These are phyloP conservation scores for Globisporangium uncinulatum DNA, from an alignment of 352 stramenopile species.

Conservation along the genomic window DNA sequence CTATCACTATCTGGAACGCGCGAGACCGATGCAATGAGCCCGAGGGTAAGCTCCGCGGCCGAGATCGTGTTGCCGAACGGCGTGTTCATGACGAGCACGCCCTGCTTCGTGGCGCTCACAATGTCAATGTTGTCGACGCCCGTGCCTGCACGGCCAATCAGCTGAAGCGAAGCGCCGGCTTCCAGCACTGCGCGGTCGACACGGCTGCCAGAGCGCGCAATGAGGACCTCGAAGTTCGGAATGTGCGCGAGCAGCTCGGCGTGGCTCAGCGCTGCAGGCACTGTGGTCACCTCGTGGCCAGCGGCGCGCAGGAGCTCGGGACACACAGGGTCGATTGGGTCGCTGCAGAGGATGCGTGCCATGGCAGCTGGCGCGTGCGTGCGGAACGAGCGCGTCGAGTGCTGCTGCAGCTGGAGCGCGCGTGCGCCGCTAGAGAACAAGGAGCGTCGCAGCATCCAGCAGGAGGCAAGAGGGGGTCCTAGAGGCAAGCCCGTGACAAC, in stretches of 20 bases:
- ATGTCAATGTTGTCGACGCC: conserved; percentile 95
- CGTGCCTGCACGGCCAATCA: conserved; percentile 89
- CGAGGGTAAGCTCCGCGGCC: conserved; percentile 93
- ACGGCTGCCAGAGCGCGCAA: conserved; percentile 82
- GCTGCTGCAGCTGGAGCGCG: conserved; percentile 22
- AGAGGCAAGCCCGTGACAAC: too few relatives aligned
- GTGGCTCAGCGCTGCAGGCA: conserved; percentile 34
- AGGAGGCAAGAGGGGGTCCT: too few relatives aligned
- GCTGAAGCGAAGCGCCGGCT: conserved; percentile 46
- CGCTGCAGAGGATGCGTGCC: conserved; percentile 83
- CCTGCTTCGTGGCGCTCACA: conserved; percentile 81
- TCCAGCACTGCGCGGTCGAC: conserved; percentile 73
- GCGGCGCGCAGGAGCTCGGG: conserved; percentile 73
- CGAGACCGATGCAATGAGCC: conserved; percentile 83
- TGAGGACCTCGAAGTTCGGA: conserved; percentile 82
- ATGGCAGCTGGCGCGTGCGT: conserved; percentile 40
- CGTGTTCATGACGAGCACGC: conserved; percentile 96
- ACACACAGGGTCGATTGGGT: conserved; percentile 81
- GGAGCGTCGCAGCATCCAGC: conserved; percentile 44
- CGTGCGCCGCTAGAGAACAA: conserved; percentile 29
- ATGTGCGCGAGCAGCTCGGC: conserved; percentile 67
- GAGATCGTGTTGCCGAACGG: conserved; percentile 94
- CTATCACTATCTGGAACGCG: conserved; percentile 13
- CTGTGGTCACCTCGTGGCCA: conserved; percentile 79
- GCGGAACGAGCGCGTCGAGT: conserved; percentile 23